phyloP scores from a whole-genome alignment of 805 yeast genomes.

The Ogataea trehaloabstinens region DNA sequence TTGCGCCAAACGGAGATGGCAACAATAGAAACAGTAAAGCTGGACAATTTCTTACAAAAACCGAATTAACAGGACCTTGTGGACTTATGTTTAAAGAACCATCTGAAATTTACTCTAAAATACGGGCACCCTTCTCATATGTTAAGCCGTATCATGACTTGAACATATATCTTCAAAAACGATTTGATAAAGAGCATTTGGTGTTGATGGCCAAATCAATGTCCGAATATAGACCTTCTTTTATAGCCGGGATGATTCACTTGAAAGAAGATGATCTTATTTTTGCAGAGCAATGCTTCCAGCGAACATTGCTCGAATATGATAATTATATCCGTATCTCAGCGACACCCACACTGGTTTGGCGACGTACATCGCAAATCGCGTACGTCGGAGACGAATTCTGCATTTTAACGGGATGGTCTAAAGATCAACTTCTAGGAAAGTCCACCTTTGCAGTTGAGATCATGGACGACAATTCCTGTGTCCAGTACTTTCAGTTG shows the following conservation, averaged over 20 bases:
- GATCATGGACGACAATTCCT: constrained; percentile 82
- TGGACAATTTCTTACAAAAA: neutral
- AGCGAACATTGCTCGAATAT: constrained; percentile 84
- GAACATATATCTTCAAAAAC: constrained; percentile 63
- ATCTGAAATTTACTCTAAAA: constrained; percentile 74
- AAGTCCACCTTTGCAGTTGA: constrained; percentile 76
- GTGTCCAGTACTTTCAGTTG: constrained; percentile 81
- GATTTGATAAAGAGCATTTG: constrained; percentile 63
- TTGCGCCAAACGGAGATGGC: neutral
- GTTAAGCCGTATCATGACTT: constrained; percentile 88
- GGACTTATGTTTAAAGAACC: constrained; percentile 59
- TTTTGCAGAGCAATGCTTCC: constrained; percentile 95
- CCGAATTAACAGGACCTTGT: constrained; percentile 19
- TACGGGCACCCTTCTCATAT: constrained; percentile 77
- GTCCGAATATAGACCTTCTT: constrained; percentile 89
- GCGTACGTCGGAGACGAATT: constrained; percentile 96
- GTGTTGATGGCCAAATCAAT: constrained; percentile 82
- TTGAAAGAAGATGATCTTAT: constrained; percentile 87
- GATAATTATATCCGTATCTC: constrained; percentile 78
- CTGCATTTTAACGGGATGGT: constrained; percentile 89
- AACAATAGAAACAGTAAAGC: neutral
- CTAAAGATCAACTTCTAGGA: constrained; percentile 60
- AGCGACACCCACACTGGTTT: constrained; percentile 92
- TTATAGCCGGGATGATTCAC: constrained; percentile 88
- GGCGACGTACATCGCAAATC: constrained; percentile 95